Percentiles rank a stretch among this genome's conserved stretches.
phyloP scores from a whole-genome alignment of 495 filamentous ascomycete species.

The Aspergillus sparsus region DNA sequence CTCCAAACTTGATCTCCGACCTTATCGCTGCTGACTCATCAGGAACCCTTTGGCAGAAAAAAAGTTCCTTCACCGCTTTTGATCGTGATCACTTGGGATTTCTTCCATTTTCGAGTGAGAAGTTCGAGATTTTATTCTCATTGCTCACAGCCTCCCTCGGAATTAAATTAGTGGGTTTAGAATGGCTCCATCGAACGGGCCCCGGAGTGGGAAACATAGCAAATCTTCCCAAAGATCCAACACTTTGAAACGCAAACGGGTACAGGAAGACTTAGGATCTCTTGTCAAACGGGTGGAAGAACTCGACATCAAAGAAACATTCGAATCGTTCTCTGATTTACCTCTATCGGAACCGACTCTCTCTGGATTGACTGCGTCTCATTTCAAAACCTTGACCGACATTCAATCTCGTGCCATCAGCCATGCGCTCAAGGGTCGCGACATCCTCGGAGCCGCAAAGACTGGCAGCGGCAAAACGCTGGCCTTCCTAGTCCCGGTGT shows the following conservation, averaged over 20 bases:
- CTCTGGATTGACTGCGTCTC: slow-evolving; percentile 76
- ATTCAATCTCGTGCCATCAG: slow-evolving; percentile 88
- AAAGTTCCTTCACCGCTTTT: slow-evolving; percentile 34
- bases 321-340: slow-evolving; percentile 68
- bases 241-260: slow-evolving; percentile 65
- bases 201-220: slow-evolving; percentile 27
- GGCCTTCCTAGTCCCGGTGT: slow-evolving; percentile 85
- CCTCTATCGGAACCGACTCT: slow-evolving; percentile 85
- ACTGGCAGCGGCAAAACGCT: slow-evolving; percentile 97
- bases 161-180: slow-evolving; percentile 2
- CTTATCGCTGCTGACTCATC: slow-evolving; percentile 48
- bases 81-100: slow-evolving; percentile 1
- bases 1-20: slow-evolving; percentile 4
- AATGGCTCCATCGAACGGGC: slow-evolving; percentile 36
- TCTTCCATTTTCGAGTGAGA: background rate
- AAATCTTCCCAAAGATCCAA: slow-evolving; percentile 32
- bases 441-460: slow-evolving; percentile 94
- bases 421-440: slow-evolving; percentile 78
- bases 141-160: too few species aligned
- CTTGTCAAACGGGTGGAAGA: slow-evolving; percentile 52
- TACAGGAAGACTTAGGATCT: slow-evolving; percentile 44
- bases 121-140: background rate
- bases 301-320: slow-evolving; percentile 50
- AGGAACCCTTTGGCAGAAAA: slow-evolving; percentile 22
- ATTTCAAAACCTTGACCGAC: slow-evolving; percentile 88